Percentiles rank a stretch among this genome's conserved stretches.
phyloP scores from a whole-genome alignment of 176 grass and related monocot genomes.

The Poa annua region DNA sequence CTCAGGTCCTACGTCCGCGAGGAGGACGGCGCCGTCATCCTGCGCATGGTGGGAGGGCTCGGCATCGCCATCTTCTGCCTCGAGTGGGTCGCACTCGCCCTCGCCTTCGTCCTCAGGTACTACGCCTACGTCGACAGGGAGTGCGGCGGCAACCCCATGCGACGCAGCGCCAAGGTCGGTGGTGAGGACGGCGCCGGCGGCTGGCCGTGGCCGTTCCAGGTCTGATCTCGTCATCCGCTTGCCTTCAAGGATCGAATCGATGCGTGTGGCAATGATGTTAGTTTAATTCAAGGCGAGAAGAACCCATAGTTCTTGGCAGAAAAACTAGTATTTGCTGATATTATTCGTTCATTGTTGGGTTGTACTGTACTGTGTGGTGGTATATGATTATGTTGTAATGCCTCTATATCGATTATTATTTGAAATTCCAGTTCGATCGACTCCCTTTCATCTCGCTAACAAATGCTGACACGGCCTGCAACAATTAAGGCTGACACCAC shows the following conservation, averaged over 20 bases:
- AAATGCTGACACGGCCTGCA: background rate
- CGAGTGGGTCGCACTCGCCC: conserved; percentile 86
- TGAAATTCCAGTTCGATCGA: conserved; percentile 28
- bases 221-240: conserved; percentile 36
- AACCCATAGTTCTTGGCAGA: conserved; percentile 42
- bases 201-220: conserved; percentile 88
- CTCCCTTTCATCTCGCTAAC: background rate
- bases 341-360: conserved; percentile 59
- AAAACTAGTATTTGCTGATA: background rate
- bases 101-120: conserved; percentile 95
- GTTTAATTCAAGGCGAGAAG: background rate
- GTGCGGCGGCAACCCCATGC: conserved; percentile 54
- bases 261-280: background rate
- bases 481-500: background rate
- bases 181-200: conserved; percentile 59
- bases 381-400: conserved; percentile 36
- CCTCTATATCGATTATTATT: conserved; percentile 25
- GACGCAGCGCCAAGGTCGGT: conserved; percentile 75
- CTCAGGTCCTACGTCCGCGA: conserved; percentile 77
- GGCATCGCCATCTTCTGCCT: conserved; percentile 91
- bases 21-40: conserved; percentile 89
- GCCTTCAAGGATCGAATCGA: background rate
- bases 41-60: conserved; percentile 91
- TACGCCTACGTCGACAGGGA: conserved; percentile 65
- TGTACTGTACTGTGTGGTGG: conserved; percentile 5